Evolutionary conservation across 495 filamentous ascomycete genomes (phyloP).

Genomic region (Aspergillus campestris): DNA sequence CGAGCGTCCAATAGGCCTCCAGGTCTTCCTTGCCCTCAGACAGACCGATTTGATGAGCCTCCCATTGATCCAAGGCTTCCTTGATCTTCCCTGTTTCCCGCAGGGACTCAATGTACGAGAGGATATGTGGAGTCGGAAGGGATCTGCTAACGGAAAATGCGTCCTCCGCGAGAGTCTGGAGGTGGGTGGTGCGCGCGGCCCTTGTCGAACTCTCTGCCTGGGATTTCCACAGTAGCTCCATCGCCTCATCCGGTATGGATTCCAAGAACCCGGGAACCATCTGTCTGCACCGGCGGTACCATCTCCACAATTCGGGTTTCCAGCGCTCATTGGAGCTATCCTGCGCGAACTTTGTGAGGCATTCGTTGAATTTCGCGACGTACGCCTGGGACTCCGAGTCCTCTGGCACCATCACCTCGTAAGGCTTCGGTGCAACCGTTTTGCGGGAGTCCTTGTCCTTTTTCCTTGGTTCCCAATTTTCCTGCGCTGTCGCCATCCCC

Average conservation of each 20-base stretch:
- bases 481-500: conserved; percentile 30
- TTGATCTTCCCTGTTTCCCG: conserved; percentile 50
- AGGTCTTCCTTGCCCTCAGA: conserved; percentile 42
- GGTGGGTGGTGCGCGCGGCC: conserved; percentile 43
- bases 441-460: conserved; percentile 13
- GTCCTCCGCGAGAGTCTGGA: conserved; percentile 54
- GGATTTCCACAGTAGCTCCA: conserved; percentile 36
- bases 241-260: conserved; percentile 24
- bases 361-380: conserved; percentile 24
- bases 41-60: conserved; percentile 45
- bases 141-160: conserved; percentile 45
- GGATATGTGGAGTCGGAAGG: conserved; percentile 47
- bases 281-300: conserved; percentile 38
- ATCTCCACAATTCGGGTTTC: conserved; percentile 34
- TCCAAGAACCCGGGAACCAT: conserved; percentile 28
- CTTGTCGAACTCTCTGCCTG: conserved; percentile 38
- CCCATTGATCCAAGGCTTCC: conserved; percentile 57
- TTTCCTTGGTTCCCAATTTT: conserved; percentile 23
- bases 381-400: conserved; percentile 23
- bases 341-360: conserved; percentile 15
- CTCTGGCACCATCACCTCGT: conserved; percentile 12
- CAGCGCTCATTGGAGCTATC: conserved; percentile 19
- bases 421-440: conserved; percentile 11
- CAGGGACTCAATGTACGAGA: conserved; percentile 57
- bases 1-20: conserved; percentile 57